Percentiles rank a stretch among this genome's conserved stretches.
Evolutionary conservation across 139 green algal genomes (phyloP).

Genomic region (Tetratostichococcus sp.): DNA sequence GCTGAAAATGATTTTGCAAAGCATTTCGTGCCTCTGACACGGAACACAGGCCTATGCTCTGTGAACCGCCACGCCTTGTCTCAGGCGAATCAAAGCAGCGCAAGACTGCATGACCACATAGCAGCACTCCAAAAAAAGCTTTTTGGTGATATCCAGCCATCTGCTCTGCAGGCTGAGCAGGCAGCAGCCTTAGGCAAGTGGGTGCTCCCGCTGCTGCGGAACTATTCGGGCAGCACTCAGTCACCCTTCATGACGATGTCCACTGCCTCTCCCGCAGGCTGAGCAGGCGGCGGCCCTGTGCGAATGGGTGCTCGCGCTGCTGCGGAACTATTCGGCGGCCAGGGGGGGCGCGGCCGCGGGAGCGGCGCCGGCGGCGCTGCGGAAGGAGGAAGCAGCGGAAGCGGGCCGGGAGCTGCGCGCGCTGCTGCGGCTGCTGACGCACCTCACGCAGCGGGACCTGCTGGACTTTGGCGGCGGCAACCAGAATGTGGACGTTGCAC

Average conservation of each 20-base stretch:
- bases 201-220: no score
- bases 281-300: constrained; percentile 35
- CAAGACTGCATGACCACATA: no score
- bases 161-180: constrained; percentile 11
- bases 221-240: no score
- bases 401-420: constrained; percentile 61
- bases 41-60: no score
- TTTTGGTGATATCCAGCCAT: not conserved
- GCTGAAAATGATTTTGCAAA: not conserved
- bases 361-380: constrained; percentile 33
- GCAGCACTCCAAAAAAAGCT: no score
- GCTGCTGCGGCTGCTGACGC: constrained; percentile 75
- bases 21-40: no score
- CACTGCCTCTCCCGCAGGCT: no score
- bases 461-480: constrained; percentile 29
- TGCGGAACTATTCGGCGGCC: constrained; percentile 47
- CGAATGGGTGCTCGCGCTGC: constrained; percentile 52
- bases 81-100: no score
- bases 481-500: constrained; percentile 21
- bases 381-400: constrained; percentile 27
- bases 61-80: no score
- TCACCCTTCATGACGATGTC: no score
- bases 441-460: constrained; percentile 62
- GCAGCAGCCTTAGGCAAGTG: no score
- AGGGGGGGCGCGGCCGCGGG: constrained; percentile 32